Conservation (phyloP, 2,329 filamentous ascomycete species). For the Tolypocladium tundrense region DNA sequence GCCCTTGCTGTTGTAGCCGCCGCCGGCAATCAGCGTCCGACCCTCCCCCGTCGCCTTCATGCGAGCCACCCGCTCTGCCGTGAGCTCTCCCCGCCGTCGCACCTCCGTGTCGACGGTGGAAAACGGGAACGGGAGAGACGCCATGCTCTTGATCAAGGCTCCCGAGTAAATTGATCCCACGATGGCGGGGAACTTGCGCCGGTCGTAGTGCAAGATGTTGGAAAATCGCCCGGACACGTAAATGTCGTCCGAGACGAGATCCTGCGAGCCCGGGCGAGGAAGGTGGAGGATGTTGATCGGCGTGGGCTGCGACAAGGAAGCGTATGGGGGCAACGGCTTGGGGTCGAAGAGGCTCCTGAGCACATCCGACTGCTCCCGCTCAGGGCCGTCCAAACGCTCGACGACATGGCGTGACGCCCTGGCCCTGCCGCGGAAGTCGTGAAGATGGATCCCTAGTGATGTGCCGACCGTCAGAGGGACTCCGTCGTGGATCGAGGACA, state of each 20-base stretch:
- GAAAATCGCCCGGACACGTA: constrained; percentile 85
- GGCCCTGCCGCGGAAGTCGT: constrained; percentile 55
- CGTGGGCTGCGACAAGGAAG: constrained; percentile 67
- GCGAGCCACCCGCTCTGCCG: constrained; percentile 40
- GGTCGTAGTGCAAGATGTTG: constrained; percentile 80
- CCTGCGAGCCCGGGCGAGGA: constrained; percentile 40
- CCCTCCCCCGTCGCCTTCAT: constrained; percentile 43
- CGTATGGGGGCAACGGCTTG: constrained; percentile 47
- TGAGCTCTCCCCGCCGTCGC: constrained; percentile 43
- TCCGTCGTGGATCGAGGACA: constrained; percentile 58
- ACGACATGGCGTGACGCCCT: constrained; percentile 18
- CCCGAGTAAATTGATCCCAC: constrained; percentile 75
- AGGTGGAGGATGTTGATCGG: constrained; percentile 77
- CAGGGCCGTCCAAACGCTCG: constrained; percentile 24
- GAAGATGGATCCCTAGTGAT: constrained; percentile 67
- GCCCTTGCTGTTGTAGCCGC: constrained; percentile 86
- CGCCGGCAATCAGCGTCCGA: constrained; percentile 68
- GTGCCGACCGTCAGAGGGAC: constrained; percentile 78
- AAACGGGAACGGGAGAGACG: constrained; percentile 59
- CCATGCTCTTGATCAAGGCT: constrained; percentile 63
- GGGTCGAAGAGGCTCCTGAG: constrained; percentile 37
- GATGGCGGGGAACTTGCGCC: constrained; percentile 71
- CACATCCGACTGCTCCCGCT: constrained; percentile 15
- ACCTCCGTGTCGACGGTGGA: constrained; percentile 51
- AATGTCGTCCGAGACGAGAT: constrained; percentile 63